Conservation (phyloP, 768 basidiomycete species). For the Tylopilus plumbeoviolaceoides region DNA sequence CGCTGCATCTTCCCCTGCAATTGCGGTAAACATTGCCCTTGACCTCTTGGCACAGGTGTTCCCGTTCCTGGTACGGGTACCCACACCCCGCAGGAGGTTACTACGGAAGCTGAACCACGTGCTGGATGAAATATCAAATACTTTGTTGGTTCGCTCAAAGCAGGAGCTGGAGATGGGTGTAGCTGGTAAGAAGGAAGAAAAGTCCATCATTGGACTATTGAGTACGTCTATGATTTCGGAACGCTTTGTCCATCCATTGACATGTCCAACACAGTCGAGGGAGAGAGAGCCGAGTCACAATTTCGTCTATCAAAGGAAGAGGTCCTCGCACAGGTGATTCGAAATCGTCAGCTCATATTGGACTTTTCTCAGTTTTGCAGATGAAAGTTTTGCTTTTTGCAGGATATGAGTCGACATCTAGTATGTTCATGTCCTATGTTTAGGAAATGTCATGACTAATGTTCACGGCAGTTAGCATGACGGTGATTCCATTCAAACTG, state of each 20-base stretch:
- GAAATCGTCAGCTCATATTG: neutral
- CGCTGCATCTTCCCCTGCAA: slow-evolving; percentile 12
- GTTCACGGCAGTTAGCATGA: slow-evolving; percentile 13
- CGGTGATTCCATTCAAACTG: neutral
- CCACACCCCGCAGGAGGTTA: slow-evolving; percentile 26
- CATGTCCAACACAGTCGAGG: slow-evolving; percentile 30
- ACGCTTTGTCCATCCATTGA: slow-evolving; percentile 12
- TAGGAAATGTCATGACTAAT: neutral
- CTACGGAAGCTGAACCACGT: slow-evolving; percentile 24
- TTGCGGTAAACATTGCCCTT: slow-evolving; percentile 6
- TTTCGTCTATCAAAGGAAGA: slow-evolving; percentile 39
- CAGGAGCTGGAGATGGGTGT: slow-evolving; percentile 30
- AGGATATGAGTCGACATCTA: slow-evolving; percentile 40
- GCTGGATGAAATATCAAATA: slow-evolving; percentile 33
- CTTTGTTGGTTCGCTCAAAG: slow-evolving; percentile 29
- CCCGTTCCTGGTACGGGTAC: slow-evolving; percentile 31
- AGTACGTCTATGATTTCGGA: slow-evolving; percentile 16
- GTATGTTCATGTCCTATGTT: slow-evolving; percentile 13
- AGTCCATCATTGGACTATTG: slow-evolving; percentile 37
- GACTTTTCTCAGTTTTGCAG: slow-evolving; percentile 4
- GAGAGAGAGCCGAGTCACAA: slow-evolving; percentile 29
- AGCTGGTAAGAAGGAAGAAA: slow-evolving; percentile 29
- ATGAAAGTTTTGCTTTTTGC: slow-evolving; percentile 37
- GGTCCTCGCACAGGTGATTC: slow-evolving; percentile 32
- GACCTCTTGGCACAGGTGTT: slow-evolving; percentile 23